Percentiles rank a stretch among this genome's conserved stretches.
These are phyloP conservation scores for Aspergillus transmontanensis DNA, from an alignment of 2,329 filamentous ascomycete species.

Conservation along the genomic window DNA sequence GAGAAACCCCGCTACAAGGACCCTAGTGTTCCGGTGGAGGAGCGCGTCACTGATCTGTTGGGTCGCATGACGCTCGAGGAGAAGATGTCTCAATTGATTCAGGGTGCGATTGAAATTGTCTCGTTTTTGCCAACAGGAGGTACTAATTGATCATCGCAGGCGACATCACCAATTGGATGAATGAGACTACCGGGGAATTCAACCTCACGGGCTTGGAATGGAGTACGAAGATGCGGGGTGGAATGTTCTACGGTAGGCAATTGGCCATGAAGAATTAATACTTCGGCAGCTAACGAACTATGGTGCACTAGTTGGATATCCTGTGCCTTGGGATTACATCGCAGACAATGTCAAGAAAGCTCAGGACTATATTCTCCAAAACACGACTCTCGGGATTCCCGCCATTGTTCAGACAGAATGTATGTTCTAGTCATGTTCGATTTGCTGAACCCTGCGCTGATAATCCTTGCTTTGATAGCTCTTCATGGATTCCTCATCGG, in stretches of 20 bases:
- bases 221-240: conserved; percentile 68
- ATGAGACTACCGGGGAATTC: conserved; percentile 66
- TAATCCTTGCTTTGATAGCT: neutral
- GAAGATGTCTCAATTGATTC: conserved; percentile 69
- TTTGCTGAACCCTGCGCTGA: neutral
- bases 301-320: conserved; percentile 59
- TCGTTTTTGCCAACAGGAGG: neutral
- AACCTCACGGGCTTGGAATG: conserved; percentile 68
- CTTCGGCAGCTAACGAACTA: neutral
- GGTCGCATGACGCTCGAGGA: conserved; percentile 74
- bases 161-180: conserved; percentile 73
- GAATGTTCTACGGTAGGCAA: conserved; percentile 61
- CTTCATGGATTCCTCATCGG: conserved; percentile 72
- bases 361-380: conserved; percentile 69
- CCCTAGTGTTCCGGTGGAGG: conserved; percentile 62
- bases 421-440: conserved; percentile 12
- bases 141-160: conserved; percentile 37
- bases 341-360: conserved; percentile 64
- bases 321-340: conserved; percentile 65
- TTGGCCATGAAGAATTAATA: too few relatives aligned
- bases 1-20: conserved; percentile 60
- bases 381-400: conserved; percentile 70
- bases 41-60: conserved; percentile 67
- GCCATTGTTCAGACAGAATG: conserved; percentile 74
- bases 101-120: conserved; percentile 42